Base-by-base conservation (phyloP, 345 rosid species). In the Cardiospermum halicacabum region DNA sequence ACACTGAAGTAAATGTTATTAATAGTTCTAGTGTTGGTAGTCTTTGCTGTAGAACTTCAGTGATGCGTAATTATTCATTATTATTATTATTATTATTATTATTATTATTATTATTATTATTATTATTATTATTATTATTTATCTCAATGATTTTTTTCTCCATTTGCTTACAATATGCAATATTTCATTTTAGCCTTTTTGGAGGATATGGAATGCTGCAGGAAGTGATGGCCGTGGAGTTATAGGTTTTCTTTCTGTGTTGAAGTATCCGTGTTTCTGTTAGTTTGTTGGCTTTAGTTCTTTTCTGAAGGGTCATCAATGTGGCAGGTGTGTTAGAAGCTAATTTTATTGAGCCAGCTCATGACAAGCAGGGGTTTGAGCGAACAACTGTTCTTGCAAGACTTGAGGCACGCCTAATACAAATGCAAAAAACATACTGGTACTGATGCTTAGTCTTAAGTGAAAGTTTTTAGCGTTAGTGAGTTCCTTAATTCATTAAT, bases 151-250 rank as follows among this genome's bases (percentile, higher is more conserved):
- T 37, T 28, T 1, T 21, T 13, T 11, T 36, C 26, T 21, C 28
- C 5, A 47, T 72, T 26, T 57, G 57, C 66, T 73, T 56, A 45
- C 31, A 34, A 12, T 57, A 56, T 60, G 10, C 22, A 22, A 26
- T 34, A 21, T 37, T 69, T 54, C 48, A 31, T 70, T 62, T 65
- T 80, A 92, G 98, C 98, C 97, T 53, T 92, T 92, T 75, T 92
- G 98, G 98, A 92, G 96, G 87, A 82, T 92, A 53, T 92, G 98
- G 96, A 88, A 88, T 80, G 78, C 98, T 58, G 18, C 96, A 7
- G 96, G 91, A 57, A 87, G 96, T 83, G 88, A 81, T 74, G 98
- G 98, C 34, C 96, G 98, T 65, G 98, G 98, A 21, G 96, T 89
- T 57, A 83, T 92, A 75, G 98, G 98, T 92, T 68, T 58, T 42